Percentiles rank a stretch among this genome's conserved stretches.
Evolutionary conservation across 2,329 filamentous ascomycete genomes (phyloP).

Genomic region (Eurotiales sp.): DNA sequence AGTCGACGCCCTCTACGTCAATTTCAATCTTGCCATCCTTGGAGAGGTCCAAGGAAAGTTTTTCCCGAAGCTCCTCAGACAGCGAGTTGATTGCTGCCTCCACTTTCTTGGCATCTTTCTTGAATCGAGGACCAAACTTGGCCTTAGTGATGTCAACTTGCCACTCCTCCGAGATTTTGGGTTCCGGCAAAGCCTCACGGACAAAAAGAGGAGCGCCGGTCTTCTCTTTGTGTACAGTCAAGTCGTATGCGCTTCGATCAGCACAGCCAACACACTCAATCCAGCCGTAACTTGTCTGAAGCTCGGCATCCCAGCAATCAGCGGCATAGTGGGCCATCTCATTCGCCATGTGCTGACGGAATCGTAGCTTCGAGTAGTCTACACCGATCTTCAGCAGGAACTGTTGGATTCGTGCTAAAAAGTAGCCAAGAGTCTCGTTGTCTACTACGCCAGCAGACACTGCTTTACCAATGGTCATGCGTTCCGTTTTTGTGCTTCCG

Average conservation of each 20-base stretch:
- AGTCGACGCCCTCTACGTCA: slow-evolving; percentile 63
- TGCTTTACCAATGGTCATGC: slow-evolving; percentile 77
- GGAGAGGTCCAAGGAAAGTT: slow-evolving; percentile 69
- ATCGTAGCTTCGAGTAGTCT: slow-evolving; percentile 82
- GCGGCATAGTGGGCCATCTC: slow-evolving; percentile 91
- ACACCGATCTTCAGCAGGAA: slow-evolving; percentile 88
- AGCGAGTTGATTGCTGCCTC: slow-evolving; percentile 73
- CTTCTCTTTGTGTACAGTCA: slow-evolving; percentile 88
- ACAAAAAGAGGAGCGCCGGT: slow-evolving; percentile 84
- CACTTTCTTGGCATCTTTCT: slow-evolving; percentile 85
- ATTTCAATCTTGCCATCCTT: slow-evolving; percentile 72
- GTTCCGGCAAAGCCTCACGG: slow-evolving; percentile 73
- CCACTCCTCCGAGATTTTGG: slow-evolving; percentile 80
- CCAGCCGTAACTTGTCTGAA: slow-evolving; percentile 91
- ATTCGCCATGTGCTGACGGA: slow-evolving; percentile 93
- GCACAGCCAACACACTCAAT: slow-evolving; percentile 98
- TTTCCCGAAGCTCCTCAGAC: slow-evolving; percentile 76
- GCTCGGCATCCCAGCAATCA: slow-evolving; percentile 97
- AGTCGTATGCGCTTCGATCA: slow-evolving; percentile 89
- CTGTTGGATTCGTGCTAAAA: slow-evolving; percentile 86
- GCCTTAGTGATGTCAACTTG: slow-evolving; percentile 86
- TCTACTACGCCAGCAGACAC: slow-evolving; percentile 80
- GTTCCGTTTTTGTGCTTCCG: slow-evolving; percentile 73
- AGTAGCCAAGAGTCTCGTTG: slow-evolving; percentile 97
- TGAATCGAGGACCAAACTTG: slow-evolving; percentile 92